Evolutionary conservation across 331 rosid species (phyloP).

Genomic region (Quercus tomentella): DNA sequence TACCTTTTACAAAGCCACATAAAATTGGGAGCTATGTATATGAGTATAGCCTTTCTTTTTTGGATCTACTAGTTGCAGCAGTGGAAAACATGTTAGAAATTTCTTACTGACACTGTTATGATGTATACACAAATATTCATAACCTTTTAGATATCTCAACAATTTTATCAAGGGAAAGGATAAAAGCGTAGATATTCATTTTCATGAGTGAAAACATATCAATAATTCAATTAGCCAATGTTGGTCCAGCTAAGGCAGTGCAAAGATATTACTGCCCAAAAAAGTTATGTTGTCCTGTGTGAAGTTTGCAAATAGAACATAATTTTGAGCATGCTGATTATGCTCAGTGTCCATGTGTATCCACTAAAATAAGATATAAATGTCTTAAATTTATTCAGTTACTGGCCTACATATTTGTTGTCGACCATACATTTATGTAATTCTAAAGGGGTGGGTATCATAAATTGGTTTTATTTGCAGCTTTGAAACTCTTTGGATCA

Average conservation of each 20-base stretch:
- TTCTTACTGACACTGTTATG: not conserved
- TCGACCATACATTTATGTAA: not conserved
- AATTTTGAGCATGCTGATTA: too few species aligned
- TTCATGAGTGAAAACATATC: not conserved
- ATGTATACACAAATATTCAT: not conserved
- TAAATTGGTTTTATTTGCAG: constrained; percentile 37
- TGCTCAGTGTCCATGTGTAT: too few species aligned
- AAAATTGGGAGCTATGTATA: too few species aligned
- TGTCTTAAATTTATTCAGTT: not conserved
- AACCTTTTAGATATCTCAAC: not conserved
- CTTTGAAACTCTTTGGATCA: constrained; percentile 64
- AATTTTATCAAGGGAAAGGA: not conserved
- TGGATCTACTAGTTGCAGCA: not conserved
- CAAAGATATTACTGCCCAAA: not conserved
- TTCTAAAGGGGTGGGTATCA: not conserved
- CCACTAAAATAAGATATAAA: not conserved
- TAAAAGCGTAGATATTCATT: not conserved
- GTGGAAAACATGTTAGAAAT: not conserved
- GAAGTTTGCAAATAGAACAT: too few species aligned
- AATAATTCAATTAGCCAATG: not conserved
- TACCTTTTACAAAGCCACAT: too few species aligned
- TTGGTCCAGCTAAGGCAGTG: not conserved
- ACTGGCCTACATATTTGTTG: not conserved
- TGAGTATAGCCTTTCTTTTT: too few species aligned
- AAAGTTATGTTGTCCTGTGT: not conserved